A percentile compares a stretch with the other conserved stretches of the same genome.
These are phyloP conservation scores for Epichloe elymi DNA, from an alignment of 2,329 filamentous ascomycete genomes.

Conservation along the genomic window DNA sequence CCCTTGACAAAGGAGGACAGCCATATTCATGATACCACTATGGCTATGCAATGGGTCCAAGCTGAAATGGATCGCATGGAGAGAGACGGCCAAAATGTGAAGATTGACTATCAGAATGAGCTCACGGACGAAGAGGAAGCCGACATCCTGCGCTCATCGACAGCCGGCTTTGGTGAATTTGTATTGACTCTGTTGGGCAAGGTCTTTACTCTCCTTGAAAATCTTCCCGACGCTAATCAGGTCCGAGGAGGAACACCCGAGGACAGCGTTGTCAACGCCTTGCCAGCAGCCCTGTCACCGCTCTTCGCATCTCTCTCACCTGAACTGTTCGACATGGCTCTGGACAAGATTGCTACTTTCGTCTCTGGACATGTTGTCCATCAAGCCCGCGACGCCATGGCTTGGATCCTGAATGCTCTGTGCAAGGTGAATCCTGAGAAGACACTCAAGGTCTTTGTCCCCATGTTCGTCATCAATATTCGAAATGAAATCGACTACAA, in stretches of 20 bases:
- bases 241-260: conserved; percentile 85
- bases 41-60: conserved; percentile 89
- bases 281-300: conserved; percentile 83
- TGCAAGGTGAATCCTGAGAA: conserved; percentile 95
- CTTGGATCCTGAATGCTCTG: conserved; percentile 91
- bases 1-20: conserved; percentile 50
- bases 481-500: conserved; percentile 96
- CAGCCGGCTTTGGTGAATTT: conserved; percentile 87
- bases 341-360: conserved; percentile 87
- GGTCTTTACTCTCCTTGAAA: conserved; percentile 90
- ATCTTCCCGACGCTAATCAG: conserved; percentile 79
- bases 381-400: conserved; percentile 93
- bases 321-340: conserved; percentile 79
- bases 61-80: conserved; percentile 92
- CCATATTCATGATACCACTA: conserved; percentile 55
- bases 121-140: conserved; percentile 78
- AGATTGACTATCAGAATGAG: conserved; percentile 73
- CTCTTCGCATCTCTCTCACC: conserved; percentile 83
- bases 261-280: conserved; percentile 90
- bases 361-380: conserved; percentile 91
- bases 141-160: conserved; percentile 81
- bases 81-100: conserved; percentile 67
- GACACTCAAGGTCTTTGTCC: conserved; percentile 78
- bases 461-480: conserved; percentile 81
- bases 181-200: conserved; percentile 80